Percentiles rank a stretch among this genome's conserved stretches.
Conservation (phyloP, 306 rosid species). For the Trifolium dubium region DNA sequence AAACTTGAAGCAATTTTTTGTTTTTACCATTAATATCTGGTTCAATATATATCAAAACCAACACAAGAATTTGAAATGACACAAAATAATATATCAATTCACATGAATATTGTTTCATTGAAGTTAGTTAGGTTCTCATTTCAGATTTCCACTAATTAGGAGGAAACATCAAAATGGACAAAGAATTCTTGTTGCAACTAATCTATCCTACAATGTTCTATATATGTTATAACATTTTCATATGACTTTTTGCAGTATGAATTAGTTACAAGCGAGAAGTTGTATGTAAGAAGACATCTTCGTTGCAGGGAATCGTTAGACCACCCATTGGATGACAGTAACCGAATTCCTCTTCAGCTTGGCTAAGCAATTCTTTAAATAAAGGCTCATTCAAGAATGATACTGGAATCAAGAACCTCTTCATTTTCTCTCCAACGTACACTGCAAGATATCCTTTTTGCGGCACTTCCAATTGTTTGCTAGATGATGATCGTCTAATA, state of each 20-base stretch:
- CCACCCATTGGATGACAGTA: constrained; percentile 60
- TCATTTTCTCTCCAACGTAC: constrained; percentile 58
- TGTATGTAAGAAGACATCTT: constrained; percentile 46
- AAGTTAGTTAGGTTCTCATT: not conserved
- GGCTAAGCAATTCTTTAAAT: constrained; percentile 47
- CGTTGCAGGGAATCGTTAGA: constrained; percentile 56
- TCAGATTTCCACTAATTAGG: constrained; percentile 1
- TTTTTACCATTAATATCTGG: not conserved
- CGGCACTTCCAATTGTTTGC: constrained; percentile 44
- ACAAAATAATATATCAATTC: not conserved
- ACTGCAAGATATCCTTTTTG: constrained; percentile 57
- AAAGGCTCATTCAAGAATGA: constrained; percentile 49
- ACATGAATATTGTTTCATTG: not conserved
- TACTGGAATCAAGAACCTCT: constrained; percentile 50
- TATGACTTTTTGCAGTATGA: too few species aligned
- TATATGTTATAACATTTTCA: not conserved
- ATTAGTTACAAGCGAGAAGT: constrained; percentile 34
- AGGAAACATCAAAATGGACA: constrained; percentile 12
- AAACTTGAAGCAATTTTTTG: too few species aligned
- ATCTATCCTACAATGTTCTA: not conserved
- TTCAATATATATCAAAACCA: not conserved
- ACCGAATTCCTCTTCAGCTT: constrained; percentile 58
- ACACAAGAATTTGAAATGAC: not conserved
- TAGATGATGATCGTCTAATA: constrained; percentile 35
- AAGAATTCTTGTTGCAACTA: constrained; percentile 28